Base-by-base conservation (phyloP, 2,329 filamentous ascomycete species). In the Colletotrichum tropicicola region DNA sequence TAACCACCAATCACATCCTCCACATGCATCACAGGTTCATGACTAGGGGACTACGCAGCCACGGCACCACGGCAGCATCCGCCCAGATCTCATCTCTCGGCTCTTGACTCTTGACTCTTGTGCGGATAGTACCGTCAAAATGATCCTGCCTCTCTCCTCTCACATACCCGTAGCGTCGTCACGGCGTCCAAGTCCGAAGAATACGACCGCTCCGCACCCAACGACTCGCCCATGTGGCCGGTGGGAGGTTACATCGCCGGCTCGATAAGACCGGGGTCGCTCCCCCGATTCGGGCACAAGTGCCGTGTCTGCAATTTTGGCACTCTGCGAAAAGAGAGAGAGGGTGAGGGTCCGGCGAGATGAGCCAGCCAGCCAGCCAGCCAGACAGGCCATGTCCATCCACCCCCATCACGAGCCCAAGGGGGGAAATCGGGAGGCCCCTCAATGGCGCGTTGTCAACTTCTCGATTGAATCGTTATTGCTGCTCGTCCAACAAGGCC, bases 401-500 rank as follows among this genome's bases (percentile, higher is more conserved):
- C 9, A 12, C 15, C n/a, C 58, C 41, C 49, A 60, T 56, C 51
- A 49, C 52, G 44, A 44, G 43, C n/a, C n/a, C n/a, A n/a, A n/a
- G 5, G 17, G 7, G 13, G n/a, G 41, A 32, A 21, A n/a, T n/a
- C n/a, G n/a, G n/a, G n/a, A n/a, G n/a, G 25, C 45, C 12, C 13
- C 15, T 37, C 28, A 41, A 6, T 30, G 41, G 48, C 43, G 35
- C 51, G 30, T 27, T 64, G 60, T 37, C 49, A 61, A 57, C 56
- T 65, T 65, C 57, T 49, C 43, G 4, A 55, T 61, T 45, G 6
- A 60, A 60, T 27, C 19, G 10, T 21, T 17, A 12, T n/a, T 15
- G 8, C 37, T 15, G 13, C 17, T 21, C 5, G n/a, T 5, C 12
- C 5, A 19, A 10, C 39, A 35, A 35, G 9, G 15, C 30, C 30